Conservation (phyloP, 495 filamentous ascomycete species). For the Tuber melanosporum region DNA sequence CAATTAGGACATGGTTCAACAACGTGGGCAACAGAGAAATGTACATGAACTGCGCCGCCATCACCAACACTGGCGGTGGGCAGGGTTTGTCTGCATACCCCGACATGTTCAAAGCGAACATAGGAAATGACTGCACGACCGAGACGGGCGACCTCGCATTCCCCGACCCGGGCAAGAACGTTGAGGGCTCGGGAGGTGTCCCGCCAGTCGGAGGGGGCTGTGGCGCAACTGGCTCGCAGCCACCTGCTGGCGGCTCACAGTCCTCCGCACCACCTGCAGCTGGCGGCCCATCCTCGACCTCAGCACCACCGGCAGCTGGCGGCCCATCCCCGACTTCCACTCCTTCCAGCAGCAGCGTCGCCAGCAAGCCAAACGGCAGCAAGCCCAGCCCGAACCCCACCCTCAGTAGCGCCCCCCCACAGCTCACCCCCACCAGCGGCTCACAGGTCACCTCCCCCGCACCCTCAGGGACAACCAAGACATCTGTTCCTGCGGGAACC, state of each 20-base stretch:
- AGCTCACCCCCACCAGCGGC: not conserved
- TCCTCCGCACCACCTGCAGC: not conserved
- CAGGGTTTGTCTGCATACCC: not conserved
- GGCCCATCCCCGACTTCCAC: too few species aligned
- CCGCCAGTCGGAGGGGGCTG: conserved; percentile 17
- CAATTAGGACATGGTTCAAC: conserved; percentile 3
- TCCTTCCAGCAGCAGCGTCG: not conserved
- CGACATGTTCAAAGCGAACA: conserved; percentile 7
- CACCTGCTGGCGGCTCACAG: not conserved
- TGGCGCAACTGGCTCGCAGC: not conserved
- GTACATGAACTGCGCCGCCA: conserved; percentile 38
- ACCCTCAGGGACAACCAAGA: not conserved
- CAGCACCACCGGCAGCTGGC: too few species aligned
- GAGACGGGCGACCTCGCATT: conserved; percentile 16
- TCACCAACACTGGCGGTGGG: conserved; percentile 38
- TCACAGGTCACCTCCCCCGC: not conserved
- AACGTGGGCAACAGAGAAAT: conserved; percentile 6
- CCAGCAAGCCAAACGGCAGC: not conserved
- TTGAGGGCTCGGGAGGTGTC: conserved; percentile 29
- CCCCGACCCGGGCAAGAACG: conserved; percentile 32
- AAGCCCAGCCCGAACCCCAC: not conserved
- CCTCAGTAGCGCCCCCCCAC: not conserved
- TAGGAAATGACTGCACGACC: conserved; percentile 1
- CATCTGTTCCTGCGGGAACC: not conserved
- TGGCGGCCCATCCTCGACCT: not conserved